Base-by-base conservation (phyloP, 2,329 filamentous ascomycete genomes). In the Verticillium longisporum region DNA sequence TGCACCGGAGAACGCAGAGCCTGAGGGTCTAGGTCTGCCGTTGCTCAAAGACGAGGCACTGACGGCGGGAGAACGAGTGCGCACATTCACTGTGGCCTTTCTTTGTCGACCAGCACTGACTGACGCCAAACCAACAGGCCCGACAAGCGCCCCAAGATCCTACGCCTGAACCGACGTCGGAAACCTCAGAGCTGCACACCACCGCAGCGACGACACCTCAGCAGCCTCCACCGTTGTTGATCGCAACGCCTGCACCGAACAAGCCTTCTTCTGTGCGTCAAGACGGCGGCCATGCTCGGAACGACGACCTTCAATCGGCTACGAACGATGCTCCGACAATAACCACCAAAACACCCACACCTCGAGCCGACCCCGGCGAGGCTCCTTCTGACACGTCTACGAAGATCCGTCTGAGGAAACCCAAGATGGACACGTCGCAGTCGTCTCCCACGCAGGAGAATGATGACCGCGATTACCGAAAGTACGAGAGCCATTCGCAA, bases 381-480 rank as follows among this genome's bases (percentile, higher is more conserved):
- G 61, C 66, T 4, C 58, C 56, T 36, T 15, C 36, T 61, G 18
- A 18, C 21, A 26, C 33, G 31, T 53, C 55, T 53, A 33, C 50
- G 60, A 59, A 60, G 33, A 58, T 58, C 55, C 45, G 54, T 53
- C n/a, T 60, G 61, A 67, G 61, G 62, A 68, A 60, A 59, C 63
- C 65, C 61, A 79, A 72, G 58, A 81, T 78, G 73, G 75, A 80
- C 36, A 72, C 70, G n/a, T 82, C 80, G 11, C 78, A 81, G 50
- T 77, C 80, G 61, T 83, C 82, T 10, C 80, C 80, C 1, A 86
- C 83, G 1, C 83, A 86, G 69, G 74, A 78, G 61, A 86, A 86
- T 65, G 77, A 80, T 55, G 82, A 77, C 56, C 79, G 83, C 41
- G 83, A 84, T 70, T 86, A 86, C 65, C 78, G 64, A 54, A 59